Percentiles rank a stretch among this genome's conserved stretches.
phyloP scores from a whole-genome alignment of 2,329 filamentous ascomycete species.

The Pseudogymnoascus sp. region DNA sequence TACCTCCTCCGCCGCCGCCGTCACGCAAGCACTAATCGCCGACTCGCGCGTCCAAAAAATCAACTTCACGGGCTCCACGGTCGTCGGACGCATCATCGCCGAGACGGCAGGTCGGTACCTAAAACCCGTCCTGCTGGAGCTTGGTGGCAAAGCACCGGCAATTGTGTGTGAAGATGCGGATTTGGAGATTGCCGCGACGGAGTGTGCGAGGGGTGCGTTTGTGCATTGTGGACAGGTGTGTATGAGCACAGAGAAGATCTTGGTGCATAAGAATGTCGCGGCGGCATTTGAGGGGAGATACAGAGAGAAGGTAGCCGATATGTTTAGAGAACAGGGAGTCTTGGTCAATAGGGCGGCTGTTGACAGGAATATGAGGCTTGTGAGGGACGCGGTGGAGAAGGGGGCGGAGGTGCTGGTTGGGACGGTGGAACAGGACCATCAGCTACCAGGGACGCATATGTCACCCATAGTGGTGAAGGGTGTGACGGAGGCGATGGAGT shows the following conservation, averaged over 20 bases:
- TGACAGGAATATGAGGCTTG: slow-evolving; percentile 56
- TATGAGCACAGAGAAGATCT: slow-evolving; percentile 73
- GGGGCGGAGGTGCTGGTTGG: slow-evolving; percentile 48
- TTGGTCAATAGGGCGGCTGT: slow-evolving; percentile 61
- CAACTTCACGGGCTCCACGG: slow-evolving; percentile 76
- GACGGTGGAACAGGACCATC: slow-evolving; percentile 23
- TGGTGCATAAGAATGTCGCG: slow-evolving; percentile 44
- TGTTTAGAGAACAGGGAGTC: slow-evolving; percentile 36
- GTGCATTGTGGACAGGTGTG: slow-evolving; percentile 73
- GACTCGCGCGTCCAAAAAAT: slow-evolving; percentile 65
- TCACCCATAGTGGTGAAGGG: slow-evolving; percentile 59
- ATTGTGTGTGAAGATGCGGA: slow-evolving; percentile 77
- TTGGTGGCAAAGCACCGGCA: slow-evolving; percentile 61
- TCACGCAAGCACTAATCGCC: slow-evolving; percentile 62
- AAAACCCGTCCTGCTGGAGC: not conserved
- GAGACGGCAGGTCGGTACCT: slow-evolving; percentile 42
- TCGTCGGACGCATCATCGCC: slow-evolving; percentile 65
- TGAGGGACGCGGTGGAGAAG: slow-evolving; percentile 59
- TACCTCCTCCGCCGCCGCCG: slow-evolving; percentile 55
- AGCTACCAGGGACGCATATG: slow-evolving; percentile 34
- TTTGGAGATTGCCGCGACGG: slow-evolving; percentile 58
- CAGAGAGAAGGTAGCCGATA: slow-evolving; percentile 30
- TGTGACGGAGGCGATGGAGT: slow-evolving; percentile 63
- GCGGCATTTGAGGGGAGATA: slow-evolving; percentile 35
- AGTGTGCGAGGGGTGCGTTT: slow-evolving; percentile 64